A percentile compares a stretch with the other conserved stretches of the same genome.
phyloP scores from a whole-genome alignment of 139 green algal genomes.

The Zygnema circumcarinatum region DNA sequence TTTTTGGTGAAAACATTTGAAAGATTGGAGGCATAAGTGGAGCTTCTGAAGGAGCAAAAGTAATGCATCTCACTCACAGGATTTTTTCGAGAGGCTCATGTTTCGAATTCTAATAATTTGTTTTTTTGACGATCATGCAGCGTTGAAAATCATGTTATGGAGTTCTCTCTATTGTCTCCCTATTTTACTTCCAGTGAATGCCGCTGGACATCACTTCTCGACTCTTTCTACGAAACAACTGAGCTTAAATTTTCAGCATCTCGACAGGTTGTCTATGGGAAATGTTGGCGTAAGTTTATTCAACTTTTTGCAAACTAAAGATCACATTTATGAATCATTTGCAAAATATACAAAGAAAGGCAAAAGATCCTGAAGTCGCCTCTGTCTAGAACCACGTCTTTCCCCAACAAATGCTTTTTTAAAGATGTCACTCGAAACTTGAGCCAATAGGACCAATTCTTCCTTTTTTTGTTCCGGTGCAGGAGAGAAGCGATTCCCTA shows the following conservation, averaged over 20 bases:
- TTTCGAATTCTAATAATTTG: background rate
- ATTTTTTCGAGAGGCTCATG: background rate
- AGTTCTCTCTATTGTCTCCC: background rate
- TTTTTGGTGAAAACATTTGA: background rate
- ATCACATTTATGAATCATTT: background rate
- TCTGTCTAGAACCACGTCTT: background rate
- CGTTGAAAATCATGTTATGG: too few relatives aligned
- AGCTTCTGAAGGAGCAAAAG: background rate
- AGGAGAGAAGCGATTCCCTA: background rate
- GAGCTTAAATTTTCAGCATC: background rate
- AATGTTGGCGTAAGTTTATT: slow-evolving; percentile 9
- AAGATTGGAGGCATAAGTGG: background rate
- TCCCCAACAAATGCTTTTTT: background rate
- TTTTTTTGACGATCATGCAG: background rate
- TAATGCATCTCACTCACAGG: background rate
- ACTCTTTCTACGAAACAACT: background rate
- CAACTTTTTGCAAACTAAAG: background rate
- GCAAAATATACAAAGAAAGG: background rate
- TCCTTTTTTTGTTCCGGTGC: background rate
- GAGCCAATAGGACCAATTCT: background rate
- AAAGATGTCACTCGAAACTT: background rate
- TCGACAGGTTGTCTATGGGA: slow-evolving; percentile 32
- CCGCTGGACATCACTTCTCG: background rate
- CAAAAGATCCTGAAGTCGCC: background rate
- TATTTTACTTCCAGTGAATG: background rate